Percentiles rank a stretch among this genome's conserved stretches.
Conservation (phyloP, 108 stramenopile species). For the Cyclotella cryptica region DNA sequence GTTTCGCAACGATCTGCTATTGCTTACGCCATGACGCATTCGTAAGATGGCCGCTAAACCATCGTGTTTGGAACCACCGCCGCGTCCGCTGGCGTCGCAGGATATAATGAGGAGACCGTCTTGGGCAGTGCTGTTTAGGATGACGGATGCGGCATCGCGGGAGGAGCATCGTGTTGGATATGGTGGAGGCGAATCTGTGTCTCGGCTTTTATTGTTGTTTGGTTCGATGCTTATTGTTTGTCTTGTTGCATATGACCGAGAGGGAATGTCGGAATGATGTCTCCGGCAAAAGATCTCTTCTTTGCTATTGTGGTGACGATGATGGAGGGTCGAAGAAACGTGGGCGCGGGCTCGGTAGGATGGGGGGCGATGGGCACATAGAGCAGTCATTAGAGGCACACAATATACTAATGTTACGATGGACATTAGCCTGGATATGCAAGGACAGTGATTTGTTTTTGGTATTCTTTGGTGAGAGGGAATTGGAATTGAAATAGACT, state of each 20-base stretch:
- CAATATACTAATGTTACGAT: not conserved
- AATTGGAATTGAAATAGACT: too few species aligned
- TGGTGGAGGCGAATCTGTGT: not conserved
- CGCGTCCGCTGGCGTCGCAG: slow-evolving; percentile 45
- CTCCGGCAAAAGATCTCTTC: too few species aligned
- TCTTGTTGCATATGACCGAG: not conserved
- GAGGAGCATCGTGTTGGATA: slow-evolving; percentile 30
- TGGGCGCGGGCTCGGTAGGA: not conserved
- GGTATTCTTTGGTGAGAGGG: too few species aligned
- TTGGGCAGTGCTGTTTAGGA: slow-evolving; percentile 11
- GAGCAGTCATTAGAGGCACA: not conserved
- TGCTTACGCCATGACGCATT: slow-evolving; percentile 19
- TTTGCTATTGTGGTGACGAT: too few species aligned
- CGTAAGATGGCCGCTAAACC: slow-evolving; percentile 40
- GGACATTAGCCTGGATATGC: not conserved
- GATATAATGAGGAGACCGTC: slow-evolving; percentile 41
- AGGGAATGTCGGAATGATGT: too few species aligned
- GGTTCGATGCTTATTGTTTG: not conserved
- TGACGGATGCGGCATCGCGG: slow-evolving; percentile 34
- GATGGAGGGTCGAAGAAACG: too few species aligned
- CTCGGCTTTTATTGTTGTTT: not conserved
- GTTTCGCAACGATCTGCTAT: not conserved
- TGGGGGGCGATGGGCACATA: not conserved
- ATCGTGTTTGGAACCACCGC: slow-evolving; percentile 51
- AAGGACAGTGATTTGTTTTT: too few species aligned